phyloP scores from a whole-genome alignment of 2,329 filamentous ascomycete species.

The Mycogone perniciosa region DNA sequence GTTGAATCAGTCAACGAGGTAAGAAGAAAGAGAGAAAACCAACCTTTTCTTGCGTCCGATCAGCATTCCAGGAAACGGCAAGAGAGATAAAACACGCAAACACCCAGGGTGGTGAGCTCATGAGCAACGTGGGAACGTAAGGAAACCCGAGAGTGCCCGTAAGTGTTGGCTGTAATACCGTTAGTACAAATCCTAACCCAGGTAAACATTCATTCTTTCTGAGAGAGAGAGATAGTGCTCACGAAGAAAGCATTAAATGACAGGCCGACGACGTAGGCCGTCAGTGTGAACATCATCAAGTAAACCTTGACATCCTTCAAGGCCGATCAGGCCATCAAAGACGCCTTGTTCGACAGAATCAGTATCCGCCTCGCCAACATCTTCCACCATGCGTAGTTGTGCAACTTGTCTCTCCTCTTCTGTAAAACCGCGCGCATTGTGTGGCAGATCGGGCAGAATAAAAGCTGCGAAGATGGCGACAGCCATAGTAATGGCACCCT shows the following conservation, averaged over 20 bases:
- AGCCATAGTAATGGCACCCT: conserved; percentile 46
- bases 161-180: conserved; percentile 36
- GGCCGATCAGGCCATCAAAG: conserved; percentile 48
- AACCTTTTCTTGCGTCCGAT: conserved; percentile 47
- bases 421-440: conserved; percentile 52
- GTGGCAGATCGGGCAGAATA: conserved; percentile 48
- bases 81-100: conserved; percentile 53
- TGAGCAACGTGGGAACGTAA: conserved; percentile 47
- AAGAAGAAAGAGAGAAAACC: conserved; percentile 8
- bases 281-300: conserved; percentile 56
- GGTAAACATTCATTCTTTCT: background rate
- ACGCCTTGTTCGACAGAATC: conserved; percentile 44
- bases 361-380: conserved; percentile 49
- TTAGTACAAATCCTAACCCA: conserved; percentile 2
- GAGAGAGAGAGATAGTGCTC: conserved; percentile 15
- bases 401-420: conserved; percentile 52
- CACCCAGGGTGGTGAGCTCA: conserved; percentile 53
- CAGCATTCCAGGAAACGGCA: conserved; percentile 49
- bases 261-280: conserved; percentile 52
- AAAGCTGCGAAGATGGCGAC: conserved; percentile 41
- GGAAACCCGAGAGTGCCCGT: conserved; percentile 47
- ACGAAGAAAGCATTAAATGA: conserved; percentile 55
- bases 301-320: conserved; percentile 57
- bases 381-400: conserved; percentile 50
- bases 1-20: background rate